Percentiles rank a stretch among this genome's conserved stretches.
phyloP scores from a whole-genome alignment of 495 filamentous ascomycete species.

The Penicillium coffeae region DNA sequence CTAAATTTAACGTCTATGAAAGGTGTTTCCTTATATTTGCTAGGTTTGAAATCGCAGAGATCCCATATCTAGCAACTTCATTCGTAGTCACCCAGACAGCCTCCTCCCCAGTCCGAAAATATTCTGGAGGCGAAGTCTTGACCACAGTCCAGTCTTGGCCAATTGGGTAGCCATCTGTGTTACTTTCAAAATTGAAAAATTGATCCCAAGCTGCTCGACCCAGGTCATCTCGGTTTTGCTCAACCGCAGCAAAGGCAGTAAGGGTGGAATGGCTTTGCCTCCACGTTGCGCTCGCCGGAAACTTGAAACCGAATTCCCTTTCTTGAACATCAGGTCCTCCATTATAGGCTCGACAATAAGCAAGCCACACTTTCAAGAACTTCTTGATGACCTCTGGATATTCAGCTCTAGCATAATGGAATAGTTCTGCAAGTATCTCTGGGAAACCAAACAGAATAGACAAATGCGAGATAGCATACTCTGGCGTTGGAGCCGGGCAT shows the following conservation, averaged over 20 bases:
- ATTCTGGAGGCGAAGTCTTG: slow-evolving; percentile 7
- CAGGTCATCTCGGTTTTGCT: slow-evolving; percentile 3
- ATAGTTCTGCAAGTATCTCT: slow-evolving; percentile 16
- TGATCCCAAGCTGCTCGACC: slow-evolving; percentile 13
- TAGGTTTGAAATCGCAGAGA: slow-evolving; percentile 22
- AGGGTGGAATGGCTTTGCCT: slow-evolving; percentile 19
- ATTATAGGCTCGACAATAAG: slow-evolving; percentile 23
- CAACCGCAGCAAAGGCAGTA: slow-evolving; percentile 15
- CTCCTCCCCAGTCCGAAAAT: slow-evolving; percentile 11
- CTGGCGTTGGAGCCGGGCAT: slow-evolving; percentile 19
- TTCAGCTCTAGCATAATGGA: slow-evolving; percentile 10
- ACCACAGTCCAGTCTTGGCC: slow-evolving; percentile 11
- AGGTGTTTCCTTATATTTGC: slow-evolving; percentile 14
- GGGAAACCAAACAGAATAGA: slow-evolving; percentile 24
- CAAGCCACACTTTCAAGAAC: slow-evolving; percentile 15
- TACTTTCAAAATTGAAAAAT: slow-evolving; percentile 15
- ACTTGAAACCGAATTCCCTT: slow-evolving; percentile 19
- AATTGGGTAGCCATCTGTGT: slow-evolving; percentile 13
- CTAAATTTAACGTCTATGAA: too few species aligned
- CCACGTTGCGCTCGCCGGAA: slow-evolving; percentile 17
- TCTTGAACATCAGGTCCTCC: slow-evolving; percentile 12
- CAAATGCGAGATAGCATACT: slow-evolving; percentile 20
- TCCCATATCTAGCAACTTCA: slow-evolving; percentile 19
- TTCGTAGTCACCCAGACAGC: slow-evolving; percentile 20
- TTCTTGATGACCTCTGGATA: not conserved